phyloP scores from a whole-genome alignment of 495 filamentous ascomycete species.

The Beverwykella pulmonaria region DNA sequence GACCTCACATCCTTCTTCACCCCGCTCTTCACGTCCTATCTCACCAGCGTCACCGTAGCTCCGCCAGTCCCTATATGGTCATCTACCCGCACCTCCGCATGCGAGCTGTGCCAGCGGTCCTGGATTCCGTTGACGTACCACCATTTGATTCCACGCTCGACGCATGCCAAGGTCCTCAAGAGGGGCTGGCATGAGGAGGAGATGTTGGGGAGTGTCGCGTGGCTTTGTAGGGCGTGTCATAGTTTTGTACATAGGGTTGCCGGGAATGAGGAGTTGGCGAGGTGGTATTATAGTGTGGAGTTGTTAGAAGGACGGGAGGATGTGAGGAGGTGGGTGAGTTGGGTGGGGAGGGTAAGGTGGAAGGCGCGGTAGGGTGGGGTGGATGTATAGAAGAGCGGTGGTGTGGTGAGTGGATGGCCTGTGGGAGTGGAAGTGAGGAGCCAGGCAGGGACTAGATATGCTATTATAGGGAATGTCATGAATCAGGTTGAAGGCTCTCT shows the following conservation, averaged over 20 bases:
- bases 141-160: constrained; percentile 75
- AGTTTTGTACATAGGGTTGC: constrained; percentile 78
- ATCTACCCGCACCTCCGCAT: constrained; percentile 59
- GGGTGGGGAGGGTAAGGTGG: constrained; percentile 53
- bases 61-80: constrained; percentile 62
- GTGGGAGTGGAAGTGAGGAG: too few species aligned
- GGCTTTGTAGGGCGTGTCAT: constrained; percentile 88
- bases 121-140: constrained; percentile 82
- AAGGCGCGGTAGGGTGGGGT: constrained; percentile 42
- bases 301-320: constrained; percentile 64
- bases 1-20: constrained; percentile 58
- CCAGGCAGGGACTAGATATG: too few species aligned
- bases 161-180: constrained; percentile 78
- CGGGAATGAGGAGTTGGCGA: constrained; percentile 77
- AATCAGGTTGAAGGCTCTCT: too few species aligned
- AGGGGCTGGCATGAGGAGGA: constrained; percentile 79
- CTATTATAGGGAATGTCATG: too few species aligned
- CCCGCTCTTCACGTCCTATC: constrained; percentile 62
- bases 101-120: constrained; percentile 79
- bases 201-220: constrained; percentile 78
- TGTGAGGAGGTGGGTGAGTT: constrained; percentile 66
- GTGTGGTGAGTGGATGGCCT: neutral
- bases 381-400: constrained; percentile 3
- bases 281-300: constrained; percentile 70
- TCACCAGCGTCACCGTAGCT: constrained; percentile 53